Evolutionary conservation across 2,329 filamentous ascomycete genomes (phyloP), one percentile per base, ranked within the genome.

Genomic region (Aureobasidium subglaciale): DNA sequence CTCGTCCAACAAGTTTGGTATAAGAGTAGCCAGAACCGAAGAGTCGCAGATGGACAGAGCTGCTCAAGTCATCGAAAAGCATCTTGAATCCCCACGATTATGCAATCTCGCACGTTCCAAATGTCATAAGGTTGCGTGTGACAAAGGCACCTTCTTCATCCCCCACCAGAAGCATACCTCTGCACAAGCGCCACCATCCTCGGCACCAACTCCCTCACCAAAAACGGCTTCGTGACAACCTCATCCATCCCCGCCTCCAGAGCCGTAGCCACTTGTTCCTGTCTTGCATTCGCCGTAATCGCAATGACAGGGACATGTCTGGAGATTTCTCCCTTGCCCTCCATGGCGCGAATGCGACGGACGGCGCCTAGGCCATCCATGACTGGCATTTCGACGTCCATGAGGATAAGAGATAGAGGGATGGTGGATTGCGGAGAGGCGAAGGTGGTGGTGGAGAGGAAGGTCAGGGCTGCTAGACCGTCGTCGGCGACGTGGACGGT

Each of bases 361-460:
- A 86, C 83, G 60, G 86, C 89, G 2, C 85, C 85, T 68, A 88
- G 80, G 34, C 88, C 88, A 63, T 91, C 86, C 87, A 90, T 90
- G 38, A 90, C 78, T 0, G 87, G 87, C 87, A 91, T 91, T 64
- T 90, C 87, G 45, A 90, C 76, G 65, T 91, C 88, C 86, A 91
- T 90, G 7, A 91, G 69, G 15, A 91, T 83, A 43, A 90, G 61
- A 27, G 64, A 65, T 1, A 70, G 52, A 1, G 45, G 54, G 3
- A 43, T 42, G 4, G 34, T 20, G n/a, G 22, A 16, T 16, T 20
- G 27, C 9, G 4, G 49, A 37, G 16, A 27, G 2, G 10, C 25
- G 22, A 42, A 27, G 1, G 32, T 55, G 6, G 63, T 70, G 22
- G 57, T 63, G 4, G 62, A 56, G 2, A 73, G 56, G 34, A 69